phyloP scores from a whole-genome alignment of 163 green algal species.

The Trebouxiophyceae sp. region DNA sequence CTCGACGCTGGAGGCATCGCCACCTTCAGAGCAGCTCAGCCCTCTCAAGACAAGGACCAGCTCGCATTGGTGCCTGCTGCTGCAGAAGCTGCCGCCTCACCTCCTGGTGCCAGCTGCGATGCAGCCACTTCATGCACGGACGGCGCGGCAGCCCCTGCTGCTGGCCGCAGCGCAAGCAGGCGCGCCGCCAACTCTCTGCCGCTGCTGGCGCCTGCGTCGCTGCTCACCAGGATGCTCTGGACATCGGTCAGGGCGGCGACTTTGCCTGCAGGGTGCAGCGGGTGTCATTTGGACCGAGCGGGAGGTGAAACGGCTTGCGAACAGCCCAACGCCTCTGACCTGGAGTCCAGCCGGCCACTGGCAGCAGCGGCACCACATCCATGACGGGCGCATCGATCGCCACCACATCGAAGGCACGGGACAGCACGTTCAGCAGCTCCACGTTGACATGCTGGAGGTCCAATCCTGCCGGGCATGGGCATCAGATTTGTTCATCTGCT shows the following conservation, averaged over 20 bases:
- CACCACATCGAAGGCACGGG: no score
- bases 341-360: constrained; percentile 9
- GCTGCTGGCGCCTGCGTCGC: not conserved
- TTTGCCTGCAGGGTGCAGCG: not conserved
- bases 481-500: no score
- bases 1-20: not conserved
- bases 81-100: not conserved
- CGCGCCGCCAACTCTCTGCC: no score
- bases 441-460: no score
- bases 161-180: not conserved
- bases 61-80: not conserved
- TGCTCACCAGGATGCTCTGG: not conserved
- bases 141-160: not conserved
- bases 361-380: constrained; percentile 27
- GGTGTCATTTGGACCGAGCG: no score
- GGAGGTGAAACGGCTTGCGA: not conserved
- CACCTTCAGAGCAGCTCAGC: not conserved
- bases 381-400: constrained; percentile 11
- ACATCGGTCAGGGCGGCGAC: constrained; percentile 6
- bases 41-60: not conserved
- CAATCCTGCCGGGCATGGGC: no score
- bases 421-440: no score
- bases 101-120: not conserved
- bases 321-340: not conserved
- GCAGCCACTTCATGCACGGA: not conserved